These are phyloP conservation scores for Auriscalpium microsporum DNA, from an alignment of 768 basidiomycete genomes.

Conservation along the genomic window DNA sequence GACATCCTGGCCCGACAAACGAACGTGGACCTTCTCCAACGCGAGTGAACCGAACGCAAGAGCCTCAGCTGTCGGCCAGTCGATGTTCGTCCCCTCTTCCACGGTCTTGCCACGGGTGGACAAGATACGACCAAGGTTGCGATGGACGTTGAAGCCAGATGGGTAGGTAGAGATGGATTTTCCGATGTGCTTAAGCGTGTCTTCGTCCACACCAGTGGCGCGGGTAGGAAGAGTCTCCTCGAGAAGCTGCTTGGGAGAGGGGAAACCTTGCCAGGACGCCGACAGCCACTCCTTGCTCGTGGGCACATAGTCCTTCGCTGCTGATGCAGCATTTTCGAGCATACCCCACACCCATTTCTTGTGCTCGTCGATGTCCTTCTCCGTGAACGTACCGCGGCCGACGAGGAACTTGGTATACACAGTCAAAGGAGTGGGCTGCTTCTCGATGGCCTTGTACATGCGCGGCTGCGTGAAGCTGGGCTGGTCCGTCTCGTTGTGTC, in stretches of 20 bases:
- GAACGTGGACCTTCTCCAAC: constrained; percentile 88
- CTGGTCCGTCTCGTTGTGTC: constrained; percentile 99
- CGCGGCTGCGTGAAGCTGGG: constrained; percentile 97
- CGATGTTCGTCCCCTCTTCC: constrained; percentile 85
- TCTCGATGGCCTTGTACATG: constrained; percentile 96
- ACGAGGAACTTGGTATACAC: constrained; percentile 89
- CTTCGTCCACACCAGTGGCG: constrained; percentile 71
- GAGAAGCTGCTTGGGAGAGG: constrained; percentile 90
- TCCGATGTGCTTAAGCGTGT: constrained; percentile 75
- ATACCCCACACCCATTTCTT: constrained; percentile 99
- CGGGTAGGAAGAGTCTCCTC: constrained; percentile 89
- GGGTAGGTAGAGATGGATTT: constrained; percentile 84
- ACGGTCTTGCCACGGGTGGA: constrained; percentile 80
- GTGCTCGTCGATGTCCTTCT: constrained; percentile 95
- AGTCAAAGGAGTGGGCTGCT: constrained; percentile 85
- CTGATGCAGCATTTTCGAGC: constrained; percentile 94
- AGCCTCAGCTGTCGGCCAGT: constrained; percentile 98
- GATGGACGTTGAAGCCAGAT: constrained; percentile 76
- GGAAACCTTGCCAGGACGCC: constrained; percentile 97
- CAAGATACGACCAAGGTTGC: constrained; percentile 91
- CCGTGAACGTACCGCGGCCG: constrained; percentile 88
- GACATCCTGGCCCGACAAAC: constrained; percentile 95
- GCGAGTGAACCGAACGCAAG: constrained; percentile 92
- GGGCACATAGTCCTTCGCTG: constrained; percentile 90
- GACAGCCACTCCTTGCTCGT: constrained; percentile 97